Evolutionary conservation across 2,329 filamentous ascomycete genomes (phyloP).

Genomic region (Chaetomium olivaceum): DNA sequence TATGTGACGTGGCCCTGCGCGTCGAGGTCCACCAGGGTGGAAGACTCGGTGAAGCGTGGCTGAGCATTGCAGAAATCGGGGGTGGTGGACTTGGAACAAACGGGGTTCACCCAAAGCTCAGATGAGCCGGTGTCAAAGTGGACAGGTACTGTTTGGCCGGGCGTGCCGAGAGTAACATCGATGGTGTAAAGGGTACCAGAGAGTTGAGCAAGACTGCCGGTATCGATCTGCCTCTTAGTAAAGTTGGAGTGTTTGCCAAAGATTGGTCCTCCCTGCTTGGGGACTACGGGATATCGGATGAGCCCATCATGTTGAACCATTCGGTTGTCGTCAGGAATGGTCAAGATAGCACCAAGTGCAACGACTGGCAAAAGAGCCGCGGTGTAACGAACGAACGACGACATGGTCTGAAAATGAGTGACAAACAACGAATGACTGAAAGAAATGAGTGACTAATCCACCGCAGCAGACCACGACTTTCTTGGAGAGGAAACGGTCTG

Average conservation of each 20-base stretch:
- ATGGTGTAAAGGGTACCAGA: slow-evolving; percentile 24
- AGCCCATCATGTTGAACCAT: slow-evolving; percentile 23
- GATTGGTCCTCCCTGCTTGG: slow-evolving; percentile 12
- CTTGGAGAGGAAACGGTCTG: neutral
- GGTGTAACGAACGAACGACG: slow-evolving; percentile 20
- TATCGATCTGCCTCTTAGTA: slow-evolving; percentile 23
- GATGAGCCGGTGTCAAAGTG: slow-evolving; percentile 27
- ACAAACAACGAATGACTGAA: slow-evolving; percentile 5
- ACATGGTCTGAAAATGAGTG: slow-evolving; percentile 16
- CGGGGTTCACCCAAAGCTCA: slow-evolving; percentile 25
- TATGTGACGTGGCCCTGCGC: neutral
- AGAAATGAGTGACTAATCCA: neutral
- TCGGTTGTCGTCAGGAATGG: slow-evolving; percentile 9
- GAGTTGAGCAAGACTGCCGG: neutral
- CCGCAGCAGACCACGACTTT: neutral
- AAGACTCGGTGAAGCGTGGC: slow-evolving; percentile 5
- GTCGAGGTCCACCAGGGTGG: neutral
- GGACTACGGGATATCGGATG: slow-evolving; percentile 26
- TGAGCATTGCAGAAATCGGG: slow-evolving; percentile 19
- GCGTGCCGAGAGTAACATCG: slow-evolving; percentile 25
- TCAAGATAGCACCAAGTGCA: slow-evolving; percentile 7
- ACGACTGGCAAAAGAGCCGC: slow-evolving; percentile 22
- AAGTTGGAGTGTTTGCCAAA: slow-evolving; percentile 15
- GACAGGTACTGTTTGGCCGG: slow-evolving; percentile 28
- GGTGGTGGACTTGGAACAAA: slow-evolving; percentile 2